Base-by-base conservation (phyloP, 2,329 filamentous ascomycete genomes). In the Fusarium longipes region DNA sequence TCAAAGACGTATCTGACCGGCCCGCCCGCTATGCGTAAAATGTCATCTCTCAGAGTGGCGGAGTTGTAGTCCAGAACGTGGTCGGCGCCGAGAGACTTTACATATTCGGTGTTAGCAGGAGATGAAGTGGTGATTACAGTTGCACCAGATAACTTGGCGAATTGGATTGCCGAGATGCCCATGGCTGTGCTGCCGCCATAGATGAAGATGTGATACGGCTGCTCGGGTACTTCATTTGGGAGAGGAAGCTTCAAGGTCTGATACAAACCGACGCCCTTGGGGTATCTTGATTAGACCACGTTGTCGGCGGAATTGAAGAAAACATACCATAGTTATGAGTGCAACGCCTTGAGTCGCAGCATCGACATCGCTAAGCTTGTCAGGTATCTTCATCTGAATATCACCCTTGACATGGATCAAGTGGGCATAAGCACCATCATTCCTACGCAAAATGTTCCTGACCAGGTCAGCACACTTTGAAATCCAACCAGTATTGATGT, bases 151-250 rank as follows among this genome's bases (percentile, higher is more conserved):
- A 76, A 67, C 57, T 77, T 79, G 43, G 78, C 77, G 48, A 72
- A 78, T 66, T 82, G 80, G 57, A 82, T 79, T 3, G 76, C 79
- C 42, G 86, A 83, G 24, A 86, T 83, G 73, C 82, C 83, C 2
- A 85, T 86, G 2, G 84, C 86, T 11, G 82, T 87, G 72, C 84
- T 84, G 14, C 79, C 80, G 36, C 80, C 82, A 33, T 82, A 81
- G 55, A 82, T 79, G 8, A 82, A 68, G 43, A 83, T 65, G 1
- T 79, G 73, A 36, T 78, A 71, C 18, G 77, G 71, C 14, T 78
- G 73, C 9, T 75, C 74, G 20, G 73, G 52, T 7, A 81, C 76
- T n/a, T 71, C 52, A 24, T 65, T 76, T 0, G 87, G 86, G 3
- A 86, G 74, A 0, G 81, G 80, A 1, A 84, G 75, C 39, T 75